Evolutionary conservation across 176 grass and related monocot species (phyloP).

Genomic region (Rhipidocladum racemiflorum): DNA sequence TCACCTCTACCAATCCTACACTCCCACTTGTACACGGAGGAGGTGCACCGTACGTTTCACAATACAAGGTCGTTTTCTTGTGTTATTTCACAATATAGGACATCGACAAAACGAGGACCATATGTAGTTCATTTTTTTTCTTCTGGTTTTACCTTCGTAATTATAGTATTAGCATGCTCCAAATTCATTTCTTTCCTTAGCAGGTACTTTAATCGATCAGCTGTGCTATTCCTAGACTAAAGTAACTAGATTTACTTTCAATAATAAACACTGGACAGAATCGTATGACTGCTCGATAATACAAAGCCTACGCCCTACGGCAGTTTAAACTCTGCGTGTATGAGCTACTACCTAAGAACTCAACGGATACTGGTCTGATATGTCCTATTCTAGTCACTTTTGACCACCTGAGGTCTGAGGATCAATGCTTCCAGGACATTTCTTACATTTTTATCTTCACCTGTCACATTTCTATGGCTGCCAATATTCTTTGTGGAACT

Average conservation of each 20-base stretch:
- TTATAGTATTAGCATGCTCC: background rate
- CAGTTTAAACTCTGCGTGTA: background rate
- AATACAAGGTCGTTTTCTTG: conserved; percentile 6
- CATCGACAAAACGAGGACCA: conserved; percentile 2
- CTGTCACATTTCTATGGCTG: background rate
- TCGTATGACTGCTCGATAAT: background rate
- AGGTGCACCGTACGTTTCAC: conserved; percentile 2
- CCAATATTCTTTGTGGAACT: conserved; percentile 23
- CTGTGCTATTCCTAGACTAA: background rate
- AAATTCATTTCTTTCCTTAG: background rate
- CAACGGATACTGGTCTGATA: background rate
- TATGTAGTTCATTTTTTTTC: background rate
- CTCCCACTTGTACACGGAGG: background rate
- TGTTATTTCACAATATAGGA: background rate
- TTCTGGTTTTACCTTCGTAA: background rate
- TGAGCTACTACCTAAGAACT: background rate
- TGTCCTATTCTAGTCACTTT: conserved; percentile 6
- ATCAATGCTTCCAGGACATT: background rate
- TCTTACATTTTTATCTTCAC: conserved; percentile 31
- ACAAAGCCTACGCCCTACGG: background rate
- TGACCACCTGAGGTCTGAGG: background rate
- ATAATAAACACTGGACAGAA: background rate
- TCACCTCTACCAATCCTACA: background rate
- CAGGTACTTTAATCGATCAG: background rate
- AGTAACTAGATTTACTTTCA: background rate